phyloP scores from a whole-genome alignment of 2,329 filamentous ascomycete species.

The Parascedosporium putredinis region DNA sequence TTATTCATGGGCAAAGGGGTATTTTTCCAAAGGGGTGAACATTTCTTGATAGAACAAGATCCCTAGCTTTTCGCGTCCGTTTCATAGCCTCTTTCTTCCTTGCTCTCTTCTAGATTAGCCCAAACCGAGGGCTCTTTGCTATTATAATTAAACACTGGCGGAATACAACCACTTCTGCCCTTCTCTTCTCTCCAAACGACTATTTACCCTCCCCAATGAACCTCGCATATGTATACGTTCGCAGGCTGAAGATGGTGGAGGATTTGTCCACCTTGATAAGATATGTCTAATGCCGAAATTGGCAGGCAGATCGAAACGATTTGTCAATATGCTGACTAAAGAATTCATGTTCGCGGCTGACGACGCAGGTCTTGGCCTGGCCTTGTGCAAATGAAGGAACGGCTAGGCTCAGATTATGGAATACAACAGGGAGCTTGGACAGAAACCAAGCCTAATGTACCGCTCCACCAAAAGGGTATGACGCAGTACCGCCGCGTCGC shows the following conservation, averaged over 20 bases:
- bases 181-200: too few relatives aligned
- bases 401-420: too few relatives aligned
- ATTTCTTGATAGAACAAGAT: neutral
- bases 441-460: neutral
- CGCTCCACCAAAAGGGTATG: neutral
- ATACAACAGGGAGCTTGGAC: neutral
- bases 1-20: neutral
- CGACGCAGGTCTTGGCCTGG: too few relatives aligned
- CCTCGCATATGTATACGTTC: too few relatives aligned
- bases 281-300: too few relatives aligned
- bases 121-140: neutral
- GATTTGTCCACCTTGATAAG: too few relatives aligned
- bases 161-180: neutral
- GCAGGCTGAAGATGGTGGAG: too few relatives aligned
- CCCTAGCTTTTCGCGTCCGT: neutral
- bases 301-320: too few relatives aligned
- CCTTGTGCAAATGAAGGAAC: neutral
- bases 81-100: neutral
- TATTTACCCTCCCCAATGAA: too few relatives aligned
- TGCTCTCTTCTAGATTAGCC: constrained; percentile 1
- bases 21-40: neutral
- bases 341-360: too few relatives aligned
- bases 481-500: neutral
- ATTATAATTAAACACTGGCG: constrained; percentile 1
- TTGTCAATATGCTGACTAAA: too few relatives aligned